Conservation (phyloP, 345 rosid genomes). For the Raphanus sativus region DNA sequence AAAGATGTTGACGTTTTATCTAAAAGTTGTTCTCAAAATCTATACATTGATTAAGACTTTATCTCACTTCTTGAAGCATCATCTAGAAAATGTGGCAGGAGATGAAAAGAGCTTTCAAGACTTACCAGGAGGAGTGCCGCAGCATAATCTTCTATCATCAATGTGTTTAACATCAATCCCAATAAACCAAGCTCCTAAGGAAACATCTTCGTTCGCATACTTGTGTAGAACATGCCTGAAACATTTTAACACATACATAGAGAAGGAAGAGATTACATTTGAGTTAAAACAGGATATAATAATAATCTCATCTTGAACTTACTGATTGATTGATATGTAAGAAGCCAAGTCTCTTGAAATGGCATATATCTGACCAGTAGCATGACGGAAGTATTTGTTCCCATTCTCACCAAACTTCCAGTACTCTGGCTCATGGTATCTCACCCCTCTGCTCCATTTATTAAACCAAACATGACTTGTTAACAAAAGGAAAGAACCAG, state of each 20-base stretch:
- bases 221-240: conserved; percentile 90
- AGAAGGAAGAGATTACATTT: neutral
- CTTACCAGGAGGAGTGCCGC: conserved; percentile 99
- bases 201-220: conserved; percentile 96
- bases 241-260: conserved; percentile 15
- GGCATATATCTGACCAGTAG: conserved; percentile 93
- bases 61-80: conserved; percentile 18
- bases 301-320: conserved; percentile 39
- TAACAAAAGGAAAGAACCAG: neutral
- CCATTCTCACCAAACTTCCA: conserved; percentile 95
- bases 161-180: conserved; percentile 92
- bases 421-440: conserved; percentile 94
- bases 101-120: neutral
- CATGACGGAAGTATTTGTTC: conserved; percentile 96
- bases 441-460: conserved; percentile 69
- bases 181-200: conserved; percentile 96
- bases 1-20: conserved; percentile 23
- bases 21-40: neutral
- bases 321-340: conserved; percentile 95
- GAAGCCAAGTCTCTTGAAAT: conserved; percentile 90
- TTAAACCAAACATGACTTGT: conserved; percentile 16
- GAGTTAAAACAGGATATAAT: neutral
- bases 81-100: conserved; percentile 5
- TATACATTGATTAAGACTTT: neutral
- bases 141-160: conserved; percentile 91